Percentiles rank a stretch among this genome's conserved stretches.
Conservation (phyloP, 108 stramenopile genomes). For the Cyclotella kingstonii region DNA sequence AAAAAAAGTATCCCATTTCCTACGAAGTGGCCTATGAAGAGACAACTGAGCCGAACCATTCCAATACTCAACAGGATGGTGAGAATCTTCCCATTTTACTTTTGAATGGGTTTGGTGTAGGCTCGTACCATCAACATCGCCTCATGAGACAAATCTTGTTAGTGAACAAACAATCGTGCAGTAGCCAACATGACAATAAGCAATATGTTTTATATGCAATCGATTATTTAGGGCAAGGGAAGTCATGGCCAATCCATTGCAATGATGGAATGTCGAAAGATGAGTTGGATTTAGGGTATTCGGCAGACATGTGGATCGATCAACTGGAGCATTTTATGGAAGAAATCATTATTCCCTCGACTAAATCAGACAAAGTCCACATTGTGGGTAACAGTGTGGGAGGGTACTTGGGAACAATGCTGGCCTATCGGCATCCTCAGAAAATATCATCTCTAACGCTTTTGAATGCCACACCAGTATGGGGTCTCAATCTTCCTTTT, state of each 20-base stretch:
- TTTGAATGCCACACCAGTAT: conserved; percentile 85
- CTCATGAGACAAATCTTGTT: conserved; percentile 53
- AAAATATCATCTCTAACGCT: conserved; percentile 53
- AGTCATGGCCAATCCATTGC: conserved; percentile 76
- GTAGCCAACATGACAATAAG: neutral
- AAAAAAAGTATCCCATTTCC: conserved; percentile 26
- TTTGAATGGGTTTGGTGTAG: conserved; percentile 85
- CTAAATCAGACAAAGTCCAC: conserved; percentile 49
- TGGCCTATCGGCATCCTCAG: conserved; percentile 56
- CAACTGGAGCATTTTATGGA: conserved; percentile 62
- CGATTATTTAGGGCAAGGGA: conserved; percentile 87
- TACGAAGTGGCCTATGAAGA: conserved; percentile 20
- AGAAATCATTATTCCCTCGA: conserved; percentile 39
- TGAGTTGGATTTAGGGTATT: conserved; percentile 65
- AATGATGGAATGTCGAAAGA: conserved; percentile 56
- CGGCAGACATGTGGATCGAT: conserved; percentile 74
- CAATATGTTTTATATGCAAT: conserved; percentile 58
- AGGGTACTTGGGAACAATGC: conserved; percentile 65
- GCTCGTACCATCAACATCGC: conserved; percentile 85
- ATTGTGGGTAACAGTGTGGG: conserved; percentile 81
- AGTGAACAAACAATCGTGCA: neutral
- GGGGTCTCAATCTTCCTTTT: conserved; percentile 81
- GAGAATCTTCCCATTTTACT: conserved; percentile 10
- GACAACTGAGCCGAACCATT: neutral
- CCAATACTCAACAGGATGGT: neutral